Percentiles rank a stretch among this genome's conserved stretches.
These are phyloP conservation scores for Lentinula guzmanii DNA, from an alignment of 768 basidiomycete genomes.

Conservation along the genomic window DNA sequence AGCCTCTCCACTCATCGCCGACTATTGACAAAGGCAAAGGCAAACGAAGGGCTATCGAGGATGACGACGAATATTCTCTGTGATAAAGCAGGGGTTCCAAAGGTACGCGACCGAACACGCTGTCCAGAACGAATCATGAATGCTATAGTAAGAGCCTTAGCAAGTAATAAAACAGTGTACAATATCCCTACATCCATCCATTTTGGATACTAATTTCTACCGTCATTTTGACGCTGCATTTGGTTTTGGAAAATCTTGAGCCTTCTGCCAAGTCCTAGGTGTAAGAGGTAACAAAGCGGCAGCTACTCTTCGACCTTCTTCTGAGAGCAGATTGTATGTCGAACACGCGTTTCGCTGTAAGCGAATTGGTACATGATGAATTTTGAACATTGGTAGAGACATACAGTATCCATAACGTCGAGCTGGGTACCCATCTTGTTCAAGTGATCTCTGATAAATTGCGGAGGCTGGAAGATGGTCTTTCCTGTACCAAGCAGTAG, in stretches of 20 bases:
- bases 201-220: background rate
- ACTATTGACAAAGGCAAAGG: slow-evolving; percentile 44
- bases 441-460: slow-evolving; percentile 57
- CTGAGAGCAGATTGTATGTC: slow-evolving; percentile 88
- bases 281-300: slow-evolving; percentile 78
- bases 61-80: slow-evolving; percentile 5
- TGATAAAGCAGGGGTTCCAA: background rate
- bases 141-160: background rate
- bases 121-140: background rate
- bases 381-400: slow-evolving; percentile 15
- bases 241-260: background rate
- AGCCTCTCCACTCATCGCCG: slow-evolving; percentile 13
- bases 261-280: slow-evolving; percentile 47
- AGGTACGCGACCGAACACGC: background rate
- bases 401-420: slow-evolving; percentile 82
- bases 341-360: slow-evolving; percentile 84
- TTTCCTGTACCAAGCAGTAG: slow-evolving; percentile 85
- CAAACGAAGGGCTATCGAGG: slow-evolving; percentile 51
- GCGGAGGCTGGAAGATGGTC: slow-evolving; percentile 63
- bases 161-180: no score
- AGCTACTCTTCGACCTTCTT: slow-evolving; percentile 91
- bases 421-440: slow-evolving; percentile 77
- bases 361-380: background rate
- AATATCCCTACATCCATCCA: background rate
- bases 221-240: background rate